A percentile compares a stretch with the other conserved stretches of the same genome.
Conservation (phyloP, 495 filamentous ascomycete species). For the Hypoxylon perforatum region DNA sequence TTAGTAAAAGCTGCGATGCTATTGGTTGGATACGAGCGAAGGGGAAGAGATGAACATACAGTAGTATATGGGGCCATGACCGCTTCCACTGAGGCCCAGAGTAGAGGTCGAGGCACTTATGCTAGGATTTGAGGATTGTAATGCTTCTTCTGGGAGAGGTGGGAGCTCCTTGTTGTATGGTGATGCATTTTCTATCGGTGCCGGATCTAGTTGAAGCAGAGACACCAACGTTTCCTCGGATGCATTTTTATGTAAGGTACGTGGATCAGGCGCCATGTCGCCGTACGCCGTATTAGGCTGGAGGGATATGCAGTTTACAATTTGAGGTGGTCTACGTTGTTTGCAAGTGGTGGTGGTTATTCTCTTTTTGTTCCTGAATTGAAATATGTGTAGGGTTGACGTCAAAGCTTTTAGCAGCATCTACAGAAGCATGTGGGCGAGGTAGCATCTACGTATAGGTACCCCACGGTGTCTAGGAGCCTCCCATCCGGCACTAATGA, state of each 20-base stretch:
- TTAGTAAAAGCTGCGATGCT: conserved; percentile 17
- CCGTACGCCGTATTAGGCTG: no score
- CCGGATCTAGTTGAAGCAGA: conserved; percentile 82
- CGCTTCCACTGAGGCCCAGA: conserved; percentile 67
- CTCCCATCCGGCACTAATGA: no score
- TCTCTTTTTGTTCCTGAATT: no score
- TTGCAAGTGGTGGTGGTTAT: no score
- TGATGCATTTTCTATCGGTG: conserved; percentile 74
- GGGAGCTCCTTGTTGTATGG: conserved; percentile 69
- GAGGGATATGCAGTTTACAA: no score
- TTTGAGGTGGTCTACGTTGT: no score
- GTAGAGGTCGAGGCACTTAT: conserved; percentile 41
- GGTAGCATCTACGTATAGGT: no score
- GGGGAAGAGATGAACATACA: conserved; percentile 54
- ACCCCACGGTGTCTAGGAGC: no score
- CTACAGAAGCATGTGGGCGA: no score
- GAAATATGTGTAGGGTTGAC: no score
- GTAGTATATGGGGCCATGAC: conserved; percentile 68
- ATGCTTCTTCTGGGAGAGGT: conserved; percentile 49
- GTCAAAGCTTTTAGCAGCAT: no score
- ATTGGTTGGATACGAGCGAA: conserved; percentile 9
- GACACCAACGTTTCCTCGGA: conserved; percentile 69
- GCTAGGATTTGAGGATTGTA: conserved; percentile 40
- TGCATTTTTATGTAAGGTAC: conserved; percentile 46
- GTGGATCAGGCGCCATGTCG: conserved; percentile 38